phyloP scores from a whole-genome alignment of 169 alveolate species.

The Plasmodium cynomolgi region DNA sequence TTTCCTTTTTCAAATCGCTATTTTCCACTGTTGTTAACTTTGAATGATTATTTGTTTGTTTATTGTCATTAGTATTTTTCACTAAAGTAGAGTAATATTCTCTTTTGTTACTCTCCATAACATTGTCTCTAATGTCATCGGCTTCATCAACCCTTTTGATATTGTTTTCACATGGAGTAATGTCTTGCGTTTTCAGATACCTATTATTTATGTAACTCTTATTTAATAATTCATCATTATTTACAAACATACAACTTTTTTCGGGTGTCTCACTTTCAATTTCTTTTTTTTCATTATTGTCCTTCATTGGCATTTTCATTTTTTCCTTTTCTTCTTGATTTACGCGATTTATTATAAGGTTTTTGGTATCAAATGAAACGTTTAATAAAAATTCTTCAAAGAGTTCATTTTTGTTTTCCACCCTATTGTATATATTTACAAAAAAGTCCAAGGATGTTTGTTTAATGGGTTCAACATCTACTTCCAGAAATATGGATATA shows the following conservation, averaged over 20 bases:
- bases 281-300: conserved; percentile 12
- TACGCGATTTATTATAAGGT: conserved; percentile 62
- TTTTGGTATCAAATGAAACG: conserved; percentile 59
- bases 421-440: conserved; percentile 65
- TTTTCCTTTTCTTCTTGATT: conserved; percentile 69
- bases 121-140: conserved; percentile 9
- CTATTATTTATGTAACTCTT: conserved; percentile 36
- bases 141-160: conserved; percentile 1
- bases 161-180: not conserved
- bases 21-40: conserved; percentile 24
- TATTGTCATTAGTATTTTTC: conserved; percentile 11
- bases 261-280: conserved; percentile 15
- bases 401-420: conserved; percentile 51
- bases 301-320: conserved; percentile 4
- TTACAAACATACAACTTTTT: conserved; percentile 19
- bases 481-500: conserved; percentile 62
- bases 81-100: conserved; percentile 35
- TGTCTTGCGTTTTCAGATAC: conserved; percentile 12
- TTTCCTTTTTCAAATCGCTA: conserved; percentile 47
- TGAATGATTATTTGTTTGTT: conserved; percentile 6
- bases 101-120: conserved; percentile 3
- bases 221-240: conserved; percentile 34
- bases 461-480: conserved; percentile 53
- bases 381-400: conserved; percentile 71
- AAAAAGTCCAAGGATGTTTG: conserved; percentile 71